Base-by-base conservation (phyloP, 495 filamentous ascomycete species). In the Bombardia bombarda region DNA sequence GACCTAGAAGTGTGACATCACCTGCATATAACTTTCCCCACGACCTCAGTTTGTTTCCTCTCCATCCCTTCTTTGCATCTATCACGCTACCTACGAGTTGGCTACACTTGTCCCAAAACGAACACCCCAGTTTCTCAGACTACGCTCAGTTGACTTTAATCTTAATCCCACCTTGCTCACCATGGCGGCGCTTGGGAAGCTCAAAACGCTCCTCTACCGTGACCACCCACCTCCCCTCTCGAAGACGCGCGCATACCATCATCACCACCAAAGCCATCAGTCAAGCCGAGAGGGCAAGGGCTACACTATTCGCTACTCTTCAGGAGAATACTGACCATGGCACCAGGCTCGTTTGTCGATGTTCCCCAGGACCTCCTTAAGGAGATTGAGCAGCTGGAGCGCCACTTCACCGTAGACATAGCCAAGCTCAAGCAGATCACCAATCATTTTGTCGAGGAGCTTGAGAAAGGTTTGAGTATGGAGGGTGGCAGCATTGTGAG, bases 401-500 rank as follows among this genome's bases (percentile, higher is more conserved):
- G 86, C n/a, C 59, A 78, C 16, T 98, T 98, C 67, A 84, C 81
- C 13, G 78, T 96, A 33, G 80, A 85, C 51, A 73, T 67, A 2
- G 66, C 74, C 12, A 93, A 86, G 67, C 78, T 97, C 14, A 96
- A 95, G 76, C 56, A 83, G 61, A 85, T 98, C 49, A 89, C 90
- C 24, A 72, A 80, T 37, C 88, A 92, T 57, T 98, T 97, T 63
- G 75, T 88, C 31, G 76, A 75, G 38, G 92, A 98, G 70, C 80
- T 98, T 42, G 76, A 79, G 45, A 93, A 90, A 68, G 88, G 87
- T 88, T 64, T 98, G 30, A 86, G 75, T 38, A 80, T 85, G 41
- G 84, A 93, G 62, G 92, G 92, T 37, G 90, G 88, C 38, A 90
- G 81, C 62, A 96, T 98, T 61, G 89, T 95, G 66, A 72, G 87